phyloP scores from a whole-genome alignment of 140 eudicot species.

The Artemisia princeps region DNA sequence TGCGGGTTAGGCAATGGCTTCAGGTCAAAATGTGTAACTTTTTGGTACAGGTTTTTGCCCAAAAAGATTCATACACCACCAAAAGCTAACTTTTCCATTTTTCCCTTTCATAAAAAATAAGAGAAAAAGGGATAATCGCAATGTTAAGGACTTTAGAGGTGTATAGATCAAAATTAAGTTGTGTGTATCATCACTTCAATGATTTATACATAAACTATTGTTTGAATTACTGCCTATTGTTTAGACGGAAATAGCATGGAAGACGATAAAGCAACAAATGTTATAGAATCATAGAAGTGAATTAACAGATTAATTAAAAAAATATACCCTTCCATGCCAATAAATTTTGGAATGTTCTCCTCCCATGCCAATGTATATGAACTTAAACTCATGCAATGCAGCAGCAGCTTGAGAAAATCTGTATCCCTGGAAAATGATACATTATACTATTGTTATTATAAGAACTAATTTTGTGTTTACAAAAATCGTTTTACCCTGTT shows the following conservation, averaged over 20 bases:
- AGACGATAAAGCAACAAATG: conserved; percentile 5
- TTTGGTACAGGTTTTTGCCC: not conserved
- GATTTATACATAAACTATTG: too few relatives aligned
- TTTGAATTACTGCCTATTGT: not conserved
- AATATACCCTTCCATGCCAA: conserved; percentile 86
- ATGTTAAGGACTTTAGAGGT: too few relatives aligned
- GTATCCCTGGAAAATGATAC: conserved; percentile 46
- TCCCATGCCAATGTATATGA: conserved; percentile 51
- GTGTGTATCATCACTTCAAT: too few relatives aligned
- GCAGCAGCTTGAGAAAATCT: conserved; percentile 94
- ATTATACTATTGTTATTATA: not conserved
- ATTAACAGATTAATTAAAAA: conserved; percentile 5
- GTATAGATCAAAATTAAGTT: too few relatives aligned
- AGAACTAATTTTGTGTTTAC: too few relatives aligned
- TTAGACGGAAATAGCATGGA: conserved; percentile 5
- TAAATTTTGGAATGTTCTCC: conserved; percentile 55
- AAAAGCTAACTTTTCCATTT: too few relatives aligned
- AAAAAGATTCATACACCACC: not conserved
- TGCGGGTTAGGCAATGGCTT: not conserved
- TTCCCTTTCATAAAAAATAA: too few relatives aligned
- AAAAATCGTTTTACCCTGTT: not conserved
- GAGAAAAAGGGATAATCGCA: too few relatives aligned
- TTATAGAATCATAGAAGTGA: conserved; percentile 7
- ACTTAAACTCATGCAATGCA: conserved; percentile 76
- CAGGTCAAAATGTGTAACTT: too few relatives aligned